phyloP scores from a whole-genome alignment of 768 basidiomycete genomes.

The Obba rivulosa region DNA sequence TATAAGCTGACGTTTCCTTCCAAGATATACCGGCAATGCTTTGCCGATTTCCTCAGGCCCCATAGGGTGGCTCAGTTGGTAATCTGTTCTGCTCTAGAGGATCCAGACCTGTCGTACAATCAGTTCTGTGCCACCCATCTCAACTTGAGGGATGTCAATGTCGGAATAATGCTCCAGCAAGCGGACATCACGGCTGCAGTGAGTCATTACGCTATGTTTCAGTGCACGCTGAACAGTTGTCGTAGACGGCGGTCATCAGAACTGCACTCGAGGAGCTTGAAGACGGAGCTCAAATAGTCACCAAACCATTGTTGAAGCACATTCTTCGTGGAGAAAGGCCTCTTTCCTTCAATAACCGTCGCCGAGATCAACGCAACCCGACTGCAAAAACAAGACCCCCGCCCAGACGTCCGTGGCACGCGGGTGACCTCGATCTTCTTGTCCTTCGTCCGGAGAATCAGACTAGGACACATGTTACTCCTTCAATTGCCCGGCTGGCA shows the following conservation, averaged over 20 bases:
- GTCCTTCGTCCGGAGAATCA: slow-evolving; percentile 53
- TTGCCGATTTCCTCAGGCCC: slow-evolving; percentile 44
- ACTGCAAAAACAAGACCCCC: not conserved
- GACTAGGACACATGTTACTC: slow-evolving; percentile 57
- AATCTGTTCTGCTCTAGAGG: slow-evolving; percentile 28
- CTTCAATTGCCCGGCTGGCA: slow-evolving; percentile 48
- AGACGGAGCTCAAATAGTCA: not conserved
- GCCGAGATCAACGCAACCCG: not conserved
- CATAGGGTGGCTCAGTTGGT: slow-evolving; percentile 48
- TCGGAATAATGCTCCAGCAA: not conserved
- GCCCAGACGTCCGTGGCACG: not conserved
- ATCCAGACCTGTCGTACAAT: slow-evolving; percentile 25
- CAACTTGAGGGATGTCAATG: not conserved
- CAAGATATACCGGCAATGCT: slow-evolving; percentile 36
- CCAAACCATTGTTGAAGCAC: not conserved
- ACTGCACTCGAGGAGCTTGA: not conserved
- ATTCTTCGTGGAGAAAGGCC: not conserved
- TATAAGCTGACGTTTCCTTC: slow-evolving; percentile 53
- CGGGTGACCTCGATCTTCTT: slow-evolving; percentile 47
- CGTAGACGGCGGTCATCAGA: not conserved
- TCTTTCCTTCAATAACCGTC: not conserved
- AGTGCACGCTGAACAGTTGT: not conserved
- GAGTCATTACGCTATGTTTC: not conserved
- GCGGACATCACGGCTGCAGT: not conserved
- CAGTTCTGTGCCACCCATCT: slow-evolving; percentile 33